phyloP scores from a whole-genome alignment of 306 rosid species.

The Trifolium repens region DNA sequence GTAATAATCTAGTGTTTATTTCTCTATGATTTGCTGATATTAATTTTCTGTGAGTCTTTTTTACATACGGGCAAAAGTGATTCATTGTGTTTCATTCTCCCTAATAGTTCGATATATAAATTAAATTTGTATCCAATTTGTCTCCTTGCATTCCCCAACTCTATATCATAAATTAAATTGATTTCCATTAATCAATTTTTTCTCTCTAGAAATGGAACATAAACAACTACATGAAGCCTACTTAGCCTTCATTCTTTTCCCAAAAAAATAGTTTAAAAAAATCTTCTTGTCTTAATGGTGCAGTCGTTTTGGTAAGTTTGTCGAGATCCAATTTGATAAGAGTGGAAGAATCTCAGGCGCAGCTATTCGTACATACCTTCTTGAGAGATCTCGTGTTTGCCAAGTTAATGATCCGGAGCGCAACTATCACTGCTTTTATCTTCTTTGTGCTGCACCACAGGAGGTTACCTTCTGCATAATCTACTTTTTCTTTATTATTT shows the following conservation, averaged over 20 bases:
- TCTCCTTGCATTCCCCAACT: conserved; percentile 36
- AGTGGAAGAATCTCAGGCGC: conserved; percentile 99
- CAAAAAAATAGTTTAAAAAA: conserved; percentile 37
- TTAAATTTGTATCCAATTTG: conserved; percentile 35
- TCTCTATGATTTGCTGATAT: conserved; percentile 11
- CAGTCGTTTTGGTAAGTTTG: conserved; percentile 99
- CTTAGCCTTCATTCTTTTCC: conserved; percentile 14
- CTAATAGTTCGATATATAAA: conserved; percentile 4
- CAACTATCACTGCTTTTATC: conserved; percentile 98
- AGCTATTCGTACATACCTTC: conserved; percentile 94
- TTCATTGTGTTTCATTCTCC: conserved; percentile 31
- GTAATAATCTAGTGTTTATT: conserved; percentile 37
- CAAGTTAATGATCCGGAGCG: conserved; percentile 97
- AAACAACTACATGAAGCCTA: conserved; percentile 18
- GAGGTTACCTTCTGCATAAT: conserved; percentile 66
- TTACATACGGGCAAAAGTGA: conserved; percentile 34
- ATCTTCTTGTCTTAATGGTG: conserved; percentile 44
- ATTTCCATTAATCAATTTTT: conserved; percentile 11
- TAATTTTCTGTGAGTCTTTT: conserved; percentile 22
- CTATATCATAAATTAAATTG: conserved; percentile 14
- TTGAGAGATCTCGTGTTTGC: conserved; percentile 99
- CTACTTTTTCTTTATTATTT: conserved; percentile 22
- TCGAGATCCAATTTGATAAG: conserved; percentile 96
- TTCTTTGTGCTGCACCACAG: conserved; percentile 98
- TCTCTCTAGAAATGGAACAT: conserved; percentile 35